Evolutionary conservation across 768 basidiomycete species (phyloP).

Genomic region (Russula brevipes): DNA sequence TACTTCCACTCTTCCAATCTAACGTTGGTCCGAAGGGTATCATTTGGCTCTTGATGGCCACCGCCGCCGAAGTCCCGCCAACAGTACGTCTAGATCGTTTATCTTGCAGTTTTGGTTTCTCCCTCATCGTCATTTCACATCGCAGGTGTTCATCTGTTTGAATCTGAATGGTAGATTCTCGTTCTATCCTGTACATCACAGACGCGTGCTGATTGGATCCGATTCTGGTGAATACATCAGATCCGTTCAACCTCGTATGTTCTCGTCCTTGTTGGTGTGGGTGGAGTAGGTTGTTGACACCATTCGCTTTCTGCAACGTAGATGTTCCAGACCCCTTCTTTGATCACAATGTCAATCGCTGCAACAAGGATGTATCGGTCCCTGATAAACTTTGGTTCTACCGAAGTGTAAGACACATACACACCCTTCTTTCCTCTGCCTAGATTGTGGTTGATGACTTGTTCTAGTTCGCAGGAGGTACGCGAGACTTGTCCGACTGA

Average conservation of each 20-base stretch:
- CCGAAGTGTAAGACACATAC: background rate
- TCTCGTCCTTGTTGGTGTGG: background rate
- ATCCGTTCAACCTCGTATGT: background rate
- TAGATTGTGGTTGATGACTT: background rate
- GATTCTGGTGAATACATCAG: background rate
- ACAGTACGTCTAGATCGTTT: background rate
- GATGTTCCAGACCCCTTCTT: constrained; percentile 10
- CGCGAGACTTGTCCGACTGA: no score
- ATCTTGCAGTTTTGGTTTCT: background rate
- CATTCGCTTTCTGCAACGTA: background rate
- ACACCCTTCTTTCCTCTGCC: background rate
- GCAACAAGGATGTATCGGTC: constrained; percentile 14
- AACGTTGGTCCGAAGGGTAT: background rate
- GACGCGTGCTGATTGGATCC: background rate
- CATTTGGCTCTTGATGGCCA: constrained; percentile 2
- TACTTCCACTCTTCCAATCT: no score
- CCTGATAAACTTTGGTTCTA: background rate
- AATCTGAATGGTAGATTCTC: constrained; percentile 7
- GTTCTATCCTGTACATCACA: background rate
- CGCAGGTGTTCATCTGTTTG: constrained; percentile 1
- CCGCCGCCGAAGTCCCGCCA: background rate
- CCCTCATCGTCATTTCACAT: background rate
- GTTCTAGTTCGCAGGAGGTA: background rate
- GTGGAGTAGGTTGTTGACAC: no score
- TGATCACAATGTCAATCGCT: background rate